Evolutionary conservation across 306 rosid genomes (phyloP).

Genomic region (Albizia julibrissin): DNA sequence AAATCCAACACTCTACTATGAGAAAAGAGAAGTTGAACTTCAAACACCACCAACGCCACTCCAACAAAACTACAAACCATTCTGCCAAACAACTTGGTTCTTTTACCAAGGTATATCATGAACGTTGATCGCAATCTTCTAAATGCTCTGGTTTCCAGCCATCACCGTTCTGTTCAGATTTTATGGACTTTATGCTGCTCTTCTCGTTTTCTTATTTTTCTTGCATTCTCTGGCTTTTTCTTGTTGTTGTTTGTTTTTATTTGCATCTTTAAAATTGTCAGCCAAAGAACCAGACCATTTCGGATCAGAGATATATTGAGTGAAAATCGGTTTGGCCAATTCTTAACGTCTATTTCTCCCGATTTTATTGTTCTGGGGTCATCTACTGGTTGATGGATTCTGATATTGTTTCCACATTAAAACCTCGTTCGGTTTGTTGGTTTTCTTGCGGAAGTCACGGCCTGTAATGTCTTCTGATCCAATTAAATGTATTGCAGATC

Average conservation of each 20-base stretch:
- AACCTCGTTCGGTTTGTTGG: slow-evolving; percentile 29
- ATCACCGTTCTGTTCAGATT: slow-evolving; percentile 29
- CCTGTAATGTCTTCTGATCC: slow-evolving; percentile 26
- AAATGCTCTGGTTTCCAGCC: slow-evolving; percentile 14
- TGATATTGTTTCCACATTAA: slow-evolving; percentile 22
- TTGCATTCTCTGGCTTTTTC: neutral
- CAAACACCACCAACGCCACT: neutral
- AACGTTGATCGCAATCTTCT: slow-evolving; percentile 30
- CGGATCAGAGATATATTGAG: slow-evolving; percentile 11
- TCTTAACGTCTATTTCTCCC: neutral
- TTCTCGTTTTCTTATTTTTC: neutral
- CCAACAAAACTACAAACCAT: neutral
- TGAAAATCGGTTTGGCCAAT: slow-evolving; percentile 5
- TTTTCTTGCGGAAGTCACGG: slow-evolving; percentile 14
- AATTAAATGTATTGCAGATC: slow-evolving; percentile 29
- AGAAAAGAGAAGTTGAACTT: slow-evolving; percentile 9
- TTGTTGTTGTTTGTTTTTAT: neutral
- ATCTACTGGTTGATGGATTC: slow-evolving; percentile 29
- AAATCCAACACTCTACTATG: slow-evolving; percentile 25
- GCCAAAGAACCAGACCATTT: neutral
- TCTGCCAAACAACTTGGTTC: neutral
- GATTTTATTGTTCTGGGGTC: slow-evolving; percentile 15
- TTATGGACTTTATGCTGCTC: too few relatives aligned
- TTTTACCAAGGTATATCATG: slow-evolving; percentile 29
- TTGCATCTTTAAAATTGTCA: neutral